Evolutionary conservation across 176 grass and related monocot species (phyloP).

Genomic region (Avena sativa): DNA sequence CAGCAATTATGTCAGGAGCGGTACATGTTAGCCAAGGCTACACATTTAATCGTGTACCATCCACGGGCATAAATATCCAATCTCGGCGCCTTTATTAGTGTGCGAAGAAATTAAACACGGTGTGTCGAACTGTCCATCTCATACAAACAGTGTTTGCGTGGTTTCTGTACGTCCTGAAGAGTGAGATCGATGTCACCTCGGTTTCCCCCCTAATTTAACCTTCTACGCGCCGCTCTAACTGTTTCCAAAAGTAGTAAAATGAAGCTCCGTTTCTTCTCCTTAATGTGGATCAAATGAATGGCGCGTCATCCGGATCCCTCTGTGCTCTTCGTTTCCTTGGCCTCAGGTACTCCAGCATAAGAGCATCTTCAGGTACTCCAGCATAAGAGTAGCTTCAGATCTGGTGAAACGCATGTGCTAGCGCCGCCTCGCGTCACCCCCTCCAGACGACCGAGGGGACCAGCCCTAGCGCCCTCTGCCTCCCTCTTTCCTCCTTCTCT

Average conservation of each 20-base stretch:
- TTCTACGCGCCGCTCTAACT: not conserved
- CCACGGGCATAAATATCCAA: not conserved
- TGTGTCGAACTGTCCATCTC: slow-evolving; percentile 13
- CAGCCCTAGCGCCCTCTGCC: too few relatives aligned
- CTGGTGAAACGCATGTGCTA: too few relatives aligned
- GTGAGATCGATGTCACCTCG: not conserved
- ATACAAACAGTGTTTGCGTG: not conserved
- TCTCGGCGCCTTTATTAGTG: slow-evolving; percentile 13
- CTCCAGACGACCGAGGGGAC: too few relatives aligned
- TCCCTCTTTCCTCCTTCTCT: too few relatives aligned
- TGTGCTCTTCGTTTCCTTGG: too few relatives aligned
- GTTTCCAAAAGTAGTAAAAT: not conserved
- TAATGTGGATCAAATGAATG: too few relatives aligned
- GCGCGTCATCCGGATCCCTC: too few relatives aligned
- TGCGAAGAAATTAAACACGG: not conserved
- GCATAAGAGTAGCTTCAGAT: too few relatives aligned
- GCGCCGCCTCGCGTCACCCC: too few relatives aligned
- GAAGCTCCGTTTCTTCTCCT: not conserved
- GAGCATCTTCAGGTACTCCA: too few relatives aligned
- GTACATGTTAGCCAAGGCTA: slow-evolving; percentile 40
- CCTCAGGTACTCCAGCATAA: too few relatives aligned
- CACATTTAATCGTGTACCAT: slow-evolving; percentile 27
- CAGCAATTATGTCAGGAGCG: slow-evolving; percentile 27
- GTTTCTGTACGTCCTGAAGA: not conserved
- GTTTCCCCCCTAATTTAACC: slow-evolving; percentile 1